phyloP scores from a whole-genome alignment of 2,329 filamentous ascomycete species.

The Venturia oleaginea region DNA sequence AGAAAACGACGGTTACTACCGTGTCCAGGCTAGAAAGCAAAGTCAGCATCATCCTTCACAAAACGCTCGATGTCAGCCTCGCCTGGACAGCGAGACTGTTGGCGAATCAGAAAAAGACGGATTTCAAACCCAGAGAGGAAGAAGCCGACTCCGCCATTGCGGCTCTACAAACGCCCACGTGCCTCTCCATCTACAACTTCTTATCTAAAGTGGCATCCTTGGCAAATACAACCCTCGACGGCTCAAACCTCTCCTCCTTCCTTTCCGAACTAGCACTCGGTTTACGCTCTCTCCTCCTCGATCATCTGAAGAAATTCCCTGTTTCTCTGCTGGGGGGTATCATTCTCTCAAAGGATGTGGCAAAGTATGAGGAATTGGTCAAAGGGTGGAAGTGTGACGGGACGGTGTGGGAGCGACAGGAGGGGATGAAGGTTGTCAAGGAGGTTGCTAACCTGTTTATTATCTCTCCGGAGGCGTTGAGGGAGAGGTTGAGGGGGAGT shows the following conservation, averaged over 20 bases:
- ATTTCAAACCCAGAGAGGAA: constrained; percentile 80
- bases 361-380: constrained; percentile 80
- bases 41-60: constrained; percentile 61
- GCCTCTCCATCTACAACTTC: constrained; percentile 72
- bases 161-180: constrained; percentile 77
- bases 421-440: constrained; percentile 69
- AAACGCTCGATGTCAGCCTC: constrained; percentile 61
- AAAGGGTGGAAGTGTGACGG: constrained; percentile 53
- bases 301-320: constrained; percentile 89
- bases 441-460: constrained; percentile 96
- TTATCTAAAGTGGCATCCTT: constrained; percentile 57
- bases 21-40: constrained; percentile 78
- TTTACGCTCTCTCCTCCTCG: constrained; percentile 69
- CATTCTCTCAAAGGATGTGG: constrained; percentile 93
- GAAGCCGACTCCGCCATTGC: constrained; percentile 52
- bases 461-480: constrained; percentile 55
- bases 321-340: constrained; percentile 89
- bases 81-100: constrained; percentile 69
- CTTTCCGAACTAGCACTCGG: constrained; percentile 75
- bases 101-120: constrained; percentile 71
- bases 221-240: constrained; percentile 63
- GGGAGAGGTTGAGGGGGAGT: constrained; percentile 40
- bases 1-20: constrained; percentile 66
- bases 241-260: constrained; percentile 74
- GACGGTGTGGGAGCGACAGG: constrained; percentile 31